Conservation (phyloP, 2,329 filamentous ascomycete genomes). For the Eurotiales sp. region DNA sequence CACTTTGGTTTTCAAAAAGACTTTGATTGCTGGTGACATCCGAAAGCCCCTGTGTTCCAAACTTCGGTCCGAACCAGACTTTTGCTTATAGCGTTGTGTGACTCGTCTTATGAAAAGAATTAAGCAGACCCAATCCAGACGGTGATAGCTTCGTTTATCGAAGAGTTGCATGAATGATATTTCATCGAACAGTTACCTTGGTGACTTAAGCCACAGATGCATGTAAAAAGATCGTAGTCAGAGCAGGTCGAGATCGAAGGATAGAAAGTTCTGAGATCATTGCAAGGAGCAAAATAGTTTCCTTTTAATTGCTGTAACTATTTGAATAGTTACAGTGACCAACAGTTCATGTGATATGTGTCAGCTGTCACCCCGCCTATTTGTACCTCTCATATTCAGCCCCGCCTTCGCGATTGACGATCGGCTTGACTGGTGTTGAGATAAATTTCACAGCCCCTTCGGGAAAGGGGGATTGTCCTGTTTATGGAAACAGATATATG, state of each 20-base stretch:
- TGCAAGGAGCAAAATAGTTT: conserved; percentile 2
- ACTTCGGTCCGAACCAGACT: background rate
- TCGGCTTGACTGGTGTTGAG: background rate
- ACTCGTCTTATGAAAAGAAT: conserved; percentile 3
- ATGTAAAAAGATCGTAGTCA: background rate
- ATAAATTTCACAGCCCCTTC: background rate
- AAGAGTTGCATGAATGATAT: background rate
- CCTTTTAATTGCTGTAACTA: background rate
- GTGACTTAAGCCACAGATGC: background rate
- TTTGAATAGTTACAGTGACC: conserved; percentile 1
- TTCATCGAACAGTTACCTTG: conserved; percentile 2
- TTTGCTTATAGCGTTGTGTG: background rate
- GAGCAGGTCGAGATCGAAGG: background rate
- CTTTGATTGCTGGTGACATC: background rate
- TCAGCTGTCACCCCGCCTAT: background rate
- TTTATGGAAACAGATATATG: background rate
- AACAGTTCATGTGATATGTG: conserved; percentile 3
- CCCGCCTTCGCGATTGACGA: background rate
- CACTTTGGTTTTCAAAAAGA: background rate
- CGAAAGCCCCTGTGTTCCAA: background rate
- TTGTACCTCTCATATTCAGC: background rate
- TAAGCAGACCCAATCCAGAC: background rate
- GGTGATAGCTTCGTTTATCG: background rate
- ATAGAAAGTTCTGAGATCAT: background rate
- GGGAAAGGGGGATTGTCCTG: background rate